Base-by-base conservation (phyloP, 306 rosid genomes). In the Vigna hirtella region DNA sequence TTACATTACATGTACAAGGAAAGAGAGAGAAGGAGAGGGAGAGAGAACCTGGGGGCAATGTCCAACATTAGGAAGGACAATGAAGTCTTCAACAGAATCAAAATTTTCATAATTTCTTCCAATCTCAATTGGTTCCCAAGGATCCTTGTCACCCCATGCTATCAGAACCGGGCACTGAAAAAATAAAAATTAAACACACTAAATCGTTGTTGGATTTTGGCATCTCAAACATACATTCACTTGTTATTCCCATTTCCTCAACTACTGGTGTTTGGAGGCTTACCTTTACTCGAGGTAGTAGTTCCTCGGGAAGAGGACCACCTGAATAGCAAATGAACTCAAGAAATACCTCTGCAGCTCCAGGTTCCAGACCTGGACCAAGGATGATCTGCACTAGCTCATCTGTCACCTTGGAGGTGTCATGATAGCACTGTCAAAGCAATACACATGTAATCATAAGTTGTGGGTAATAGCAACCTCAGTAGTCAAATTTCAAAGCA, bases 111-210 rank as follows among this genome's bases (percentile, higher is more conserved):
- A 94, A 72, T 77, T 86, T 83, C 92, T 77, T 82, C 98, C 98
- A 69, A 90, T 85, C 62, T 92, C 93, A 51, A 94, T 77, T 48
- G 98, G 97, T 85, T 94, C 98, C 98, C 98, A 94, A 20, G 98
- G 98, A 87, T 94, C 98, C 87, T 92, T 94, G 85, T 92, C 98
- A 72, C 98, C 98, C 98, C 98, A 94, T 43, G 83, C 97, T 78
- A 94, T 89, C 87, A 92, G 58, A 83, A 94, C 90, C 4, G 98
- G 98, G 80, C 97, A 92, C 98, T 94, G 85, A 70, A 78, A 78
- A 42, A 76, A 67, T 64, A 80, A n/a, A 40, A 24, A 51, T 36
- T 30, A 38, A 20, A 22, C 2, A 51, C 9, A 42, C 58, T 66
- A 36, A 66, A 36, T 36, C 57, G 57, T 87, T 70, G 67, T 53